These are phyloP conservation scores for Cercospora sesami DNA, from an alignment of 2,329 filamentous ascomycete species.

Conservation along the genomic window DNA sequence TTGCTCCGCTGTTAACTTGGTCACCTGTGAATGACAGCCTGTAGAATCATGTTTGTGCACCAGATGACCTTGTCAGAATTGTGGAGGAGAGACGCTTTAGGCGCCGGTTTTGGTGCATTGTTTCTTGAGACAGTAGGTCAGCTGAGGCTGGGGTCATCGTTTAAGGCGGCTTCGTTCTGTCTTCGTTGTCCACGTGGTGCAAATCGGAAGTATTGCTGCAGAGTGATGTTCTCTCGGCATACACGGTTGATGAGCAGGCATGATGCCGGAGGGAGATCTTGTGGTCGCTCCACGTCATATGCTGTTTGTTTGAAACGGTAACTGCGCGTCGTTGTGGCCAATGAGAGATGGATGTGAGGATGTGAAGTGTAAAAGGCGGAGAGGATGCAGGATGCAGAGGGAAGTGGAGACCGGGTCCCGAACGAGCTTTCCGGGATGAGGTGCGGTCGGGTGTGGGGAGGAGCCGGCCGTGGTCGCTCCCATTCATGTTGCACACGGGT, in stretches of 20 bases:
- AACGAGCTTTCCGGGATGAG: not conserved
- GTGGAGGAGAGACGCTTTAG: not conserved
- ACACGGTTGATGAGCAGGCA: not conserved
- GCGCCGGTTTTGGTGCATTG: not conserved
- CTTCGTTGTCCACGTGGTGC: not conserved
- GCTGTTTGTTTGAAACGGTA: not conserved
- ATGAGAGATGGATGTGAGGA: not conserved
- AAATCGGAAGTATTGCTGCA: slow-evolving; percentile 7
- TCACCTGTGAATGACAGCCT: slow-evolving; percentile 1
- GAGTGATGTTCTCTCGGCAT: not conserved
- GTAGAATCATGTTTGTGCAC: not conserved
- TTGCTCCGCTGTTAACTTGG: not conserved
- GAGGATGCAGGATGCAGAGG: not conserved
- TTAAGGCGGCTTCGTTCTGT: not conserved
- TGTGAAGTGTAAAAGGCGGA: not conserved
- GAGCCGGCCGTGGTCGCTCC: not conserved
- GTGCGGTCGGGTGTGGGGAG: not conserved
- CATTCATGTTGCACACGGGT: not conserved
- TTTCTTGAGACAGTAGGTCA: not conserved
- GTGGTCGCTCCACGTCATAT: slow-evolving; percentile 3
- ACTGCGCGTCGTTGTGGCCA: not conserved
- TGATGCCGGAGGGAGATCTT: not conserved
- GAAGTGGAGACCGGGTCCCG: not conserved
- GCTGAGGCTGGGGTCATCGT: not conserved
- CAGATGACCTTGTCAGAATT: not conserved